A percentile compares a stretch with the other conserved stretches of the same genome.
phyloP scores from a whole-genome alignment of 2,329 filamentous ascomycete genomes.

The Beauveria scarabaeidicola region DNA sequence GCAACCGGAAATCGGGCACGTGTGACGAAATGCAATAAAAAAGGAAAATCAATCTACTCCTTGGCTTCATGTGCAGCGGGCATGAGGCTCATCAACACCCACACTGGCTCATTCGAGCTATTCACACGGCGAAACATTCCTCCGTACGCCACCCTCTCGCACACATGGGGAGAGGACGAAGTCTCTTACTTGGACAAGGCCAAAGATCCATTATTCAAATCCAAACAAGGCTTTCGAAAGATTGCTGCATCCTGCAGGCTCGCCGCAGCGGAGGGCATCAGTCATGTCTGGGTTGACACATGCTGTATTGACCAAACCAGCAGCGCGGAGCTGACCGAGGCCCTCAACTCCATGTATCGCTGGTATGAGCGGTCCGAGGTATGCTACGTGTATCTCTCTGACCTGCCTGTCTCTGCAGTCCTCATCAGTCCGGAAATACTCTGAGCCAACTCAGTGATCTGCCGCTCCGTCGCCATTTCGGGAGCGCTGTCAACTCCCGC shows the following conservation, averaged over 20 bases:
- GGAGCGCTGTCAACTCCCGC: too few relatives aligned
- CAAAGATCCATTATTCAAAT: not conserved
- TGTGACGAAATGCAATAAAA: too few relatives aligned
- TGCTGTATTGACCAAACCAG: constrained; percentile 23
- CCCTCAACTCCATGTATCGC: constrained; percentile 20
- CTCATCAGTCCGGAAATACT: too few relatives aligned
- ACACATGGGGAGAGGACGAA: constrained; percentile 15
- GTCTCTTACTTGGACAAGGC: not conserved
- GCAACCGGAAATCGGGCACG: too few relatives aligned
- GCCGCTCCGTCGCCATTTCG: too few relatives aligned
- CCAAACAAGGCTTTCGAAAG: not conserved
- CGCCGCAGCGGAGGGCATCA: not conserved
- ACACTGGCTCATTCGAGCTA: too few relatives aligned
- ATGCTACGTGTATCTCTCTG: constrained; percentile 17
- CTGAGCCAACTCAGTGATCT: too few relatives aligned
- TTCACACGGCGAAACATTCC: too few relatives aligned
- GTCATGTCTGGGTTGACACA: constrained; percentile 19
- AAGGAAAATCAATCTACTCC: too few relatives aligned
- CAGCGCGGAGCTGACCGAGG: constrained; percentile 18
- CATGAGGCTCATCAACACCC: too few relatives aligned
- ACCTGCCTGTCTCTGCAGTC: too few relatives aligned
- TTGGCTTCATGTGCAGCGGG: too few relatives aligned
- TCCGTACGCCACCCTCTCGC: constrained; percentile 19
- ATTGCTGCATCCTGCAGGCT: not conserved
- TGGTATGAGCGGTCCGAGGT: constrained; percentile 17